A percentile compares a stretch with the other conserved stretches of the same genome.
Conservation (phyloP, 768 basidiomycete species). For the Wakefieldia striispora region DNA sequence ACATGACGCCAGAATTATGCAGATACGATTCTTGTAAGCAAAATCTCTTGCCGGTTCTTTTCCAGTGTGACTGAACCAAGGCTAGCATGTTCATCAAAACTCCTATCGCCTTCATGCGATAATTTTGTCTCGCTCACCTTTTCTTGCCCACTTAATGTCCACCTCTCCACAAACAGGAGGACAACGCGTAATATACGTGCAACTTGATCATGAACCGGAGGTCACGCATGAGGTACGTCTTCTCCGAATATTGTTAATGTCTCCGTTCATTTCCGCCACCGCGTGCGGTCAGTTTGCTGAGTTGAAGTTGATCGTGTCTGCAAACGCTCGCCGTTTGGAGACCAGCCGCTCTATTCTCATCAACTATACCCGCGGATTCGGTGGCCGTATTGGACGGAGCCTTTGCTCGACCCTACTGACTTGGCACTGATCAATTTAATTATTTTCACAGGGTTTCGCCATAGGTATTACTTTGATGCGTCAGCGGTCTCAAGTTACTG, state of each 20-base stretch:
- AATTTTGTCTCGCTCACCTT: constrained; percentile 84
- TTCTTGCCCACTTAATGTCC: constrained; percentile 84
- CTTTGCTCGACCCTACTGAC: constrained; percentile 7
- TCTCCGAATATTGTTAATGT: constrained; percentile 16
- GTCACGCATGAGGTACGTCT: constrained; percentile 77
- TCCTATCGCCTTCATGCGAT: constrained; percentile 79
- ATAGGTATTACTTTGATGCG: constrained; percentile 48
- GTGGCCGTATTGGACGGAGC: constrained; percentile 20
- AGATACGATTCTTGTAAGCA: constrained; percentile 72
- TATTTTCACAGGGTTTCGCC: constrained; percentile 57
- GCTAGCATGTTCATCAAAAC: constrained; percentile 71
- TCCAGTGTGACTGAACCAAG: constrained; percentile 10
- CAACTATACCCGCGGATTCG: constrained; percentile 16
- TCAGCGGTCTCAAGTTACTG: constrained; percentile 12
- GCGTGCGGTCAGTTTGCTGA: constrained; percentile 19
- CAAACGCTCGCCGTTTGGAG: constrained; percentile 15
- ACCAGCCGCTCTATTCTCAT: constrained; percentile 16
- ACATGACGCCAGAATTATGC: constrained; percentile 64
- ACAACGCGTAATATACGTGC: constrained; percentile 69
- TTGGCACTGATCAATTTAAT: constrained; percentile 19
- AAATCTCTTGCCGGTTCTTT: constrained; percentile 4
- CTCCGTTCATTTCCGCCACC: constrained; percentile 33
- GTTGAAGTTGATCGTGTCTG: constrained; percentile 17
- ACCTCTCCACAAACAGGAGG: constrained; percentile 67
- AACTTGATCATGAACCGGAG: constrained; percentile 75